Evolutionary conservation across 225 moss, liverwort and hornwort genomes (phyloP).

Genomic region (Sphagnum contortum): DNA sequence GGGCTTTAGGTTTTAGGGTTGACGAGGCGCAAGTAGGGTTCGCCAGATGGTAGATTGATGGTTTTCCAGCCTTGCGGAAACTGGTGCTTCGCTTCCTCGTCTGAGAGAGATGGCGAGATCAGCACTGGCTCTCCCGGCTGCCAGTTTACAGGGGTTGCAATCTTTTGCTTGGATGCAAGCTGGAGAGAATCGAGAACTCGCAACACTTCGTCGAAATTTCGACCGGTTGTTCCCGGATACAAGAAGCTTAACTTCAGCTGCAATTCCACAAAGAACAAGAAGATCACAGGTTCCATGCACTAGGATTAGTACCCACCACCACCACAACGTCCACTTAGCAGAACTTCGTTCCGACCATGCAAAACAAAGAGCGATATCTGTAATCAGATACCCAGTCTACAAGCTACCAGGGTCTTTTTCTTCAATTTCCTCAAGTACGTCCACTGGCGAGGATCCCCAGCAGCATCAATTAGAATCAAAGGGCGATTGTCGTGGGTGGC

Average conservation of each 20-base stretch:
- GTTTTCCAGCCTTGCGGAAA: conserved; percentile 51
- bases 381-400: too few relatives aligned
- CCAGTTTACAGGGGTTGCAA: conserved; percentile 58
- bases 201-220: conserved; percentile 52
- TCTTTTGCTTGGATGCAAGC: conserved; percentile 22
- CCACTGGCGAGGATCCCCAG: too few relatives aligned
- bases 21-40: conserved; percentile 35
- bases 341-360: too few relatives aligned
- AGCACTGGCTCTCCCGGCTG: conserved; percentile 38
- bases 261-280: background rate
- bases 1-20: too few relatives aligned
- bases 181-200: conserved; percentile 54
- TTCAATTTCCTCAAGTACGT: too few relatives aligned
- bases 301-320: too few relatives aligned
- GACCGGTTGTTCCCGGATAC: conserved; percentile 51
- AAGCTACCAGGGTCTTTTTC: too few relatives aligned
- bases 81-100: conserved; percentile 32
- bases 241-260: conserved; percentile 59
- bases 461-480: too few relatives aligned
- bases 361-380: too few relatives aligned
- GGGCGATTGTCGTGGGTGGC: too few relatives aligned
- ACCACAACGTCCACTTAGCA: too few relatives aligned
- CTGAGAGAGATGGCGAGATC: conserved; percentile 38
- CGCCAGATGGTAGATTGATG: conserved; percentile 32
- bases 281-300: too few relatives aligned